A percentile compares a stretch with the other conserved stretches of the same genome.
These are phyloP conservation scores for Diplodia scrobiculata DNA, from an alignment of 2,329 filamentous ascomycete species.

Conservation along the genomic window DNA sequence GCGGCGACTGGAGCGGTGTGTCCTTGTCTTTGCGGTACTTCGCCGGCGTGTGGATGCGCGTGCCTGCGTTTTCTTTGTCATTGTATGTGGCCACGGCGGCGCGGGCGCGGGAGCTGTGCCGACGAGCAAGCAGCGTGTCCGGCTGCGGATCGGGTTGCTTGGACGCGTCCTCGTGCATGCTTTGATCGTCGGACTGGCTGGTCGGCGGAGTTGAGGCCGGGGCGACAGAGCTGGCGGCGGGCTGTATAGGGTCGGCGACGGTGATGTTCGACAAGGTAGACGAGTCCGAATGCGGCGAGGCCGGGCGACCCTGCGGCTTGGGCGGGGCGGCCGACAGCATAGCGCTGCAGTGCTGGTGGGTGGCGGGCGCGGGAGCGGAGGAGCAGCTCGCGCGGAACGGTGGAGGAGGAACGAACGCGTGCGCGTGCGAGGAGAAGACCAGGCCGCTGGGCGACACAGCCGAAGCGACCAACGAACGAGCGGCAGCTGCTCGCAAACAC, in stretches of 20 bases:
- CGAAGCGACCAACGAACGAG: conserved; percentile 20
- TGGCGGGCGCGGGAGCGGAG: conserved; percentile 12
- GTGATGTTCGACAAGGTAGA: conserved; percentile 49
- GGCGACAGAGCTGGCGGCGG: conserved; percentile 49
- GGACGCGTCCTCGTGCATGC: conserved; percentile 51
- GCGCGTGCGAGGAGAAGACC: conserved; percentile 26
- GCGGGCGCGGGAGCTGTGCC: conserved; percentile 59
- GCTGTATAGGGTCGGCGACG: conserved; percentile 39
- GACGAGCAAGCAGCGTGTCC: conserved; percentile 10
- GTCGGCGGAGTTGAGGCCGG: conserved; percentile 66
- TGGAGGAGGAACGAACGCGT: conserved; percentile 22
- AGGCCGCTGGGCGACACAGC: conserved; percentile 4
- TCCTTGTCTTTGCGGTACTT: conserved; percentile 42
- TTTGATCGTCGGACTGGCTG: conserved; percentile 63
- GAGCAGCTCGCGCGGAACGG: conserved; percentile 23
- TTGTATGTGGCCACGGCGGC: conserved; percentile 66
- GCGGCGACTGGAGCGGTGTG: conserved; percentile 18
- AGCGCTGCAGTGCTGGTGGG: conserved; percentile 3
- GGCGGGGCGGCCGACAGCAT: conserved; percentile 21
- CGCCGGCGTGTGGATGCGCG: conserved; percentile 60
- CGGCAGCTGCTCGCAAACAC: not conserved
- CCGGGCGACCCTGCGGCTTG: conserved; percentile 6
- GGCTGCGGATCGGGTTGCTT: conserved; percentile 19
- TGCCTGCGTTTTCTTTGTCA: conserved; percentile 63
- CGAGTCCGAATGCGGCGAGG: conserved; percentile 33